Percentiles rank a stretch among this genome's conserved stretches.
Conservation (phyloP, 2,329 filamentous ascomycete genomes). For the Phialocephala sp. region DNA sequence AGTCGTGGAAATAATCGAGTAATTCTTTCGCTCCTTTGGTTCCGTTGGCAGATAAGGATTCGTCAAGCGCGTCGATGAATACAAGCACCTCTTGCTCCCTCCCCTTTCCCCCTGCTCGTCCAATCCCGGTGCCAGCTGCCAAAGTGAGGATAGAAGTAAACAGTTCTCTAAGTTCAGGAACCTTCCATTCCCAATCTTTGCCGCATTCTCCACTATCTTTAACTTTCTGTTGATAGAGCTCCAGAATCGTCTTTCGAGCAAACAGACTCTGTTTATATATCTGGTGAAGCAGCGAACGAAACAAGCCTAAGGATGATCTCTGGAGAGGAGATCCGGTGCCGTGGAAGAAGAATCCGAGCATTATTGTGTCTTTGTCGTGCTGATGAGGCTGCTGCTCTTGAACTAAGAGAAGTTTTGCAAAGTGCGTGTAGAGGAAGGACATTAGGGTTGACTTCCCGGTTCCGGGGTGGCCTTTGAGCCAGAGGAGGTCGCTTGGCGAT, state of each 20-base stretch:
- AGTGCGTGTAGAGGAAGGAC: slow-evolving; percentile 39
- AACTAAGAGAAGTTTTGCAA: background rate
- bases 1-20: slow-evolving; percentile 15
- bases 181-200: slow-evolving; percentile 25
- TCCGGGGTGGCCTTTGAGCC: slow-evolving; percentile 50
- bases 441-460: slow-evolving; percentile 50
- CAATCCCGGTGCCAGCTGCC: background rate
- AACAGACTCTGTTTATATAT: slow-evolving; percentile 19
- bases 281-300: slow-evolving; percentile 45
- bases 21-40: slow-evolving; percentile 8
- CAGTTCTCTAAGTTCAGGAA: slow-evolving; percentile 17
- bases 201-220: slow-evolving; percentile 10
- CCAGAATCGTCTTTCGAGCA: background rate
- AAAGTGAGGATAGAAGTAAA: background rate
- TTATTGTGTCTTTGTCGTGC: slow-evolving; percentile 16
- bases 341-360: slow-evolving; percentile 48
- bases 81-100: slow-evolving; percentile 23
- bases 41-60: slow-evolving; percentile 21
- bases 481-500: slow-evolving; percentile 39
- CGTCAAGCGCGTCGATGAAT: slow-evolving; percentile 39
- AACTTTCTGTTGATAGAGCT: slow-evolving; percentile 10
- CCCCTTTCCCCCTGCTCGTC: background rate
- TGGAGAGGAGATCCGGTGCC: slow-evolving; percentile 43
- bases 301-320: slow-evolving; percentile 44
- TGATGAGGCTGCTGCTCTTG: background rate